Percentiles rank a stretch among this genome's conserved stretches.
Evolutionary conservation across 2,329 filamentous ascomycete species (phyloP).

Genomic region (Alternaria metachromatica): DNA sequence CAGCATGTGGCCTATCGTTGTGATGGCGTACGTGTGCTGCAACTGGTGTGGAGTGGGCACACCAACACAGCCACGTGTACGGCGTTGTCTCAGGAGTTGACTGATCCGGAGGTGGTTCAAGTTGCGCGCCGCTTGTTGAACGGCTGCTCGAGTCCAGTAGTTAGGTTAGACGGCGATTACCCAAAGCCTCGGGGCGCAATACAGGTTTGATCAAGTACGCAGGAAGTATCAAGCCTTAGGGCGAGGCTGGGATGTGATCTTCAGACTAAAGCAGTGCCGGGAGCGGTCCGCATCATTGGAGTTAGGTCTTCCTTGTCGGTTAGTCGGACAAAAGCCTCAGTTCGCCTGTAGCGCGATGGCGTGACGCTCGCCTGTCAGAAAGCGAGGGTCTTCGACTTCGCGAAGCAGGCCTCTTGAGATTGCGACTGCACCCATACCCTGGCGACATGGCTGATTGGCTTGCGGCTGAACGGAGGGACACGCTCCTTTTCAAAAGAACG

Average conservation of each 20-base stretch:
- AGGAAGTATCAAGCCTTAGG: not conserved
- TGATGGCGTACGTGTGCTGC: not conserved
- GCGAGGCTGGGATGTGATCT: not conserved
- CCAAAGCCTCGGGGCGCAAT: not conserved
- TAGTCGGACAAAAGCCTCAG: not conserved
- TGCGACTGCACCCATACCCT: not conserved
- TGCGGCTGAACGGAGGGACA: not conserved
- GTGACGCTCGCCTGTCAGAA: not conserved
- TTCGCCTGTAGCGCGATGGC: not conserved
- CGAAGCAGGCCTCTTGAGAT: not conserved
- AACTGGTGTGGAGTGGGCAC: not conserved
- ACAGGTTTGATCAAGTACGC: not conserved
- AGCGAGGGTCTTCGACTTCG: not conserved
- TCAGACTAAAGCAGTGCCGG: not conserved
- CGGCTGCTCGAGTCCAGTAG: not conserved
- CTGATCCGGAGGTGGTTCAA: not conserved
- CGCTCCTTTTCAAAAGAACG: not conserved
- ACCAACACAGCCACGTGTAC: not conserved
- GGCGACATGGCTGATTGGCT: not conserved
- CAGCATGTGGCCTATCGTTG: not conserved
- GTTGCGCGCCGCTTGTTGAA: not conserved
- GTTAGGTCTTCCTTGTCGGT: not conserved
- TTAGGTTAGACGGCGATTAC: not conserved
- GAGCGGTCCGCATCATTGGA: constrained; percentile 2
- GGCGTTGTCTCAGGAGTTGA: not conserved